Percentiles rank a stretch among this genome's conserved stretches.
Evolutionary conservation across 495 filamentous ascomycete species (phyloP).

Genomic region (Neurospora sublineolata): DNA sequence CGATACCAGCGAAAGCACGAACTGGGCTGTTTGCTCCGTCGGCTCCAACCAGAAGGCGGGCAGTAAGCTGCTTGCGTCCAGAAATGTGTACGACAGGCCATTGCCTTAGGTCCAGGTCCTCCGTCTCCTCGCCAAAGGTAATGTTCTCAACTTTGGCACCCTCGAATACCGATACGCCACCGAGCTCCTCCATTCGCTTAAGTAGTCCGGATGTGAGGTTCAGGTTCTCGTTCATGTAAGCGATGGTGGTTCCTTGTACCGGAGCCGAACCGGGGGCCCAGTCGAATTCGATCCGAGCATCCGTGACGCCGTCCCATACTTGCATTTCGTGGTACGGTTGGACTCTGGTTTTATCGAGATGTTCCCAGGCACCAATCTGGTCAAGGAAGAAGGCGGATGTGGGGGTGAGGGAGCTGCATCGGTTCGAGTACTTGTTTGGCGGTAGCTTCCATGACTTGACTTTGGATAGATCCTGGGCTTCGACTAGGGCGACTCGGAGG

Average conservation of each 20-base stretch:
- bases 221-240: conserved; percentile 91
- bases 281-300: conserved; percentile 80
- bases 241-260: conserved; percentile 48
- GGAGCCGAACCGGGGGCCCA: conserved; percentile 43
- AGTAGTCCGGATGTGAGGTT: conserved; percentile 75
- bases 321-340: conserved; percentile 87
- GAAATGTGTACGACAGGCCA: conserved; percentile 77
- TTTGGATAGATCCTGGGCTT: conserved; percentile 70
- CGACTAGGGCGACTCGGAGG: conserved; percentile 79
- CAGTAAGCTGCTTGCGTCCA: conserved; percentile 50
- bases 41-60: conserved; percentile 80
- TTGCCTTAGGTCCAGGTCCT: conserved; percentile 62
- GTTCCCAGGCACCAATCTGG: conserved; percentile 78
- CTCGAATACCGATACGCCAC: conserved; percentile 57
- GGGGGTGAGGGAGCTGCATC: conserved; percentile 88
- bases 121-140: conserved; percentile 54
- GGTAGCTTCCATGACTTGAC: conserved; percentile 52
- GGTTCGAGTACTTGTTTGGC: conserved; percentile 69
- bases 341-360: conserved; percentile 55
- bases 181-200: conserved; percentile 54
- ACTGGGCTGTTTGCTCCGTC: conserved; percentile 94
- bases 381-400: conserved; percentile 60
- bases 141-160: conserved; percentile 68
- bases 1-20: conserved; percentile 75
- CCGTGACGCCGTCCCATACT: conserved; percentile 92